These are phyloP conservation scores for Zizania palustris DNA, from an alignment of 202 grass and related monocot species.

Conservation along the genomic window DNA sequence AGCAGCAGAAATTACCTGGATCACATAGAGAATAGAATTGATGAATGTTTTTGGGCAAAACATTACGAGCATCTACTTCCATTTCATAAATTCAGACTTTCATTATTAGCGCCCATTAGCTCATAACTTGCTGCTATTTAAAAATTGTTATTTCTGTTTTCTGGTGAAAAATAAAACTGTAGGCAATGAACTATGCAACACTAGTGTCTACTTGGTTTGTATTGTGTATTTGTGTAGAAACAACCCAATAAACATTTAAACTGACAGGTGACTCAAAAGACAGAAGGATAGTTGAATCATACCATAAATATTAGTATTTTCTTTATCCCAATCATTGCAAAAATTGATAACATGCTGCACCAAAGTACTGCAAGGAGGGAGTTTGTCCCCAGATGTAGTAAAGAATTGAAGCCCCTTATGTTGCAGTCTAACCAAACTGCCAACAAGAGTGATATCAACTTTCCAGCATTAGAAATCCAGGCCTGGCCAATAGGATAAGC, in stretches of 20 bases:
- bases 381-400: slow-evolving; percentile 79
- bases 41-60: slow-evolving; percentile 32
- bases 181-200: slow-evolving; percentile 11
- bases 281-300: slow-evolving; percentile 32
- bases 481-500: slow-evolving; percentile 64
- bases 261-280: slow-evolving; percentile 22
- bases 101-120: slow-evolving; percentile 7
- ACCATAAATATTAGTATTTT: slow-evolving; percentile 78
- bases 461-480: slow-evolving; percentile 77
- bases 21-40: slow-evolving; percentile 42
- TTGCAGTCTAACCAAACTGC: slow-evolving; percentile 91
- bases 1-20: slow-evolving; percentile 73
- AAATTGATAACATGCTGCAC: slow-evolving; percentile 78
- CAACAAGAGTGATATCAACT: slow-evolving; percentile 68
- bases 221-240: background rate
- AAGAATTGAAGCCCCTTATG: slow-evolving; percentile 90
- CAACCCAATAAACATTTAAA: slow-evolving; percentile 7
- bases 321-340: slow-evolving; percentile 86
- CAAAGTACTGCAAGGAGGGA: slow-evolving; percentile 86
- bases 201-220: background rate
- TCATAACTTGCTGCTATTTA: background rate
- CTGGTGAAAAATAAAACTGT: background rate
- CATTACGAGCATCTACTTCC: slow-evolving; percentile 23
- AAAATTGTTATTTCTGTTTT: background rate
- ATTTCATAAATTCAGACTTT: slow-evolving; percentile 34